These are phyloP conservation scores for Crassisporium funariophilum DNA, from an alignment of 768 basidiomycete species.

Conservation along the genomic window DNA sequence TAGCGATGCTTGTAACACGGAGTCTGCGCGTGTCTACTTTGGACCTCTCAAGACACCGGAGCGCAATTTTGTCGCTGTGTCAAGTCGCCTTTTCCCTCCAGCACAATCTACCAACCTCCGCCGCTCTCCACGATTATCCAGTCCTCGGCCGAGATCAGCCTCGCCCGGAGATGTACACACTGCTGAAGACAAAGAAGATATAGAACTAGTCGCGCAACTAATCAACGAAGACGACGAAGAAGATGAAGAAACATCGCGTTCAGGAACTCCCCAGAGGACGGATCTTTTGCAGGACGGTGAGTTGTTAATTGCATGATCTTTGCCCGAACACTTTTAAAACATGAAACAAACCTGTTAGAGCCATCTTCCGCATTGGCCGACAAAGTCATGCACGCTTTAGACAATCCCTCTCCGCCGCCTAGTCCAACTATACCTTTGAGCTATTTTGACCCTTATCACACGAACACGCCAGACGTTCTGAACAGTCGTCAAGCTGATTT, in stretches of 20 bases:
- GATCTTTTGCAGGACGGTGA: conserved; percentile 46
- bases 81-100: conserved; percentile 29
- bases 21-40: conserved; percentile 48
- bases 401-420: conserved; percentile 72
- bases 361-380: conserved; percentile 69
- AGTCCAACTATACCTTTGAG: conserved; percentile 27
- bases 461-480: conserved; percentile 13
- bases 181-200: conserved; percentile 28
- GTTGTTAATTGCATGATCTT: conserved; percentile 21
- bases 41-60: conserved; percentile 56
- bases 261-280: conserved; percentile 54
- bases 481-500: conserved; percentile 26
- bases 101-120: conserved; percentile 35
- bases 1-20: conserved; percentile 44
- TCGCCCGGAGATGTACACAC: conserved; percentile 14
- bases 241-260: conserved; percentile 30
- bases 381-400: conserved; percentile 66
- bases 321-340: too few relatives aligned
- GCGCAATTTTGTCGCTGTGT: conserved; percentile 43
- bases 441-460: conserved; percentile 27
- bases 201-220: conserved; percentile 26
- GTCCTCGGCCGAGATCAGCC: conserved; percentile 33
- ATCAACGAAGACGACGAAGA: conserved; percentile 33
- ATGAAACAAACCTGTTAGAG: conserved; percentile 45
- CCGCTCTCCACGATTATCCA: conserved; percentile 54